Evolutionary conservation across 1,284 basidiomycete species (phyloP).

Genomic region (Entoloma clypeatum): DNA sequence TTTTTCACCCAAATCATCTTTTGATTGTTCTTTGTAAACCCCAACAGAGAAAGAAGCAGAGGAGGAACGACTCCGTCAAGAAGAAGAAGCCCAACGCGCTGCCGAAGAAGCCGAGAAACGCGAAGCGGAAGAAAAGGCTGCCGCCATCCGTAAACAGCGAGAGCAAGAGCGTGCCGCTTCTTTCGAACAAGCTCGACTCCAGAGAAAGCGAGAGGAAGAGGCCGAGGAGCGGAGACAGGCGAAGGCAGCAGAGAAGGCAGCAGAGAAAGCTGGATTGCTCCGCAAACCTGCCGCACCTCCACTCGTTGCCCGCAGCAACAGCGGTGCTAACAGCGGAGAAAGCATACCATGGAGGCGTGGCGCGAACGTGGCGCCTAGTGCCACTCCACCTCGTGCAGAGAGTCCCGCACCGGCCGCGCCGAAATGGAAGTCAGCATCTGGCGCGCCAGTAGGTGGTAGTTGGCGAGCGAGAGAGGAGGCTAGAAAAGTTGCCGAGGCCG

Average conservation of each 20-base stretch:
- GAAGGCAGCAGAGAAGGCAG: slow-evolving; percentile 32
- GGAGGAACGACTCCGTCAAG: slow-evolving; percentile 46
- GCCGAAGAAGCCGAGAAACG: slow-evolving; percentile 54
- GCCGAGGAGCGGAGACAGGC: slow-evolving; percentile 53
- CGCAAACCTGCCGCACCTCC: slow-evolving; percentile 26
- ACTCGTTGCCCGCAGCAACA: slow-evolving; percentile 21
- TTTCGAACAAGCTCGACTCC: slow-evolving; percentile 54
- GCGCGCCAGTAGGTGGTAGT: slow-evolving; percentile 35
- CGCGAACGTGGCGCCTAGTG: slow-evolving; percentile 29
- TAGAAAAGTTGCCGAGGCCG: slow-evolving; percentile 32
- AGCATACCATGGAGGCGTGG: too few species aligned
- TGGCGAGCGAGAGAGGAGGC: slow-evolving; percentile 59
- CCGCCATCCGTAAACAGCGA: slow-evolving; percentile 54
- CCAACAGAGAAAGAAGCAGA: slow-evolving; percentile 49
- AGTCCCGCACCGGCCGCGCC: slow-evolving; percentile 38
- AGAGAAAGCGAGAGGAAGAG: slow-evolving; percentile 78
- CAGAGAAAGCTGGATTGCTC: too few species aligned
- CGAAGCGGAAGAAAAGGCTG: slow-evolving; percentile 56
- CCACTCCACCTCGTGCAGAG: slow-evolving; percentile 38
- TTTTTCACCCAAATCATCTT: slow-evolving; percentile 2
- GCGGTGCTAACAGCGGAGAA: slow-evolving; percentile 22
- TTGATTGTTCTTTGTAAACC: slow-evolving; percentile 5
- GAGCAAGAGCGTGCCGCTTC: slow-evolving; percentile 66
- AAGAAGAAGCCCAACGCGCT: slow-evolving; percentile 48
- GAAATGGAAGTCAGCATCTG: slow-evolving; percentile 47